Conservation (phyloP, 208 protist genomes). For the Crithidia expoeki region DNA sequence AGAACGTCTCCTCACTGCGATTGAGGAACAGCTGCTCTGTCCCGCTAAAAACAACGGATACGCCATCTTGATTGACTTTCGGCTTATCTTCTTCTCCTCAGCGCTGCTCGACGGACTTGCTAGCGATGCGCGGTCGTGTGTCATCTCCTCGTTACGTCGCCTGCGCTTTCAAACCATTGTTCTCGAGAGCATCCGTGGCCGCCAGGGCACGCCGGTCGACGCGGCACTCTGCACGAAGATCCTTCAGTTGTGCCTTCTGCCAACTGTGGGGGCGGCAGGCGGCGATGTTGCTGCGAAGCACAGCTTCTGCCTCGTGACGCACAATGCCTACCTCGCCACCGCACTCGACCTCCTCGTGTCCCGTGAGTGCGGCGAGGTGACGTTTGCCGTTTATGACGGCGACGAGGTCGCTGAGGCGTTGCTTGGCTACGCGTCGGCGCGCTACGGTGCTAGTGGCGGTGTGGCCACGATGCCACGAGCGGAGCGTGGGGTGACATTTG, state of each 20-base stretch:
- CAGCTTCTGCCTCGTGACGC: constrained; percentile 45
- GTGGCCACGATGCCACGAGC: constrained; percentile 47
- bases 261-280: constrained; percentile 12
- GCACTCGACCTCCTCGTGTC: constrained; percentile 53
- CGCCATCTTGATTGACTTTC: constrained; percentile 35
- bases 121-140: constrained; percentile 39
- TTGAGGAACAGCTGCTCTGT: constrained; percentile 54
- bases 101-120: constrained; percentile 51
- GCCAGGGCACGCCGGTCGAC: constrained; percentile 69
- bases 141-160: constrained; percentile 63
- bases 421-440: constrained; percentile 39
- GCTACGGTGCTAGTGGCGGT: constrained; percentile 36
- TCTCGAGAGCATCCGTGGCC: constrained; percentile 59
- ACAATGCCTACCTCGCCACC: constrained; percentile 68
- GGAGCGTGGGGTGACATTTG: constrained; percentile 47
- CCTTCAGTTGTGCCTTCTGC: constrained; percentile 48
- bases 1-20: constrained; percentile 42
- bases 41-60: constrained; percentile 1
- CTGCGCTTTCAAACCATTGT: constrained; percentile 70
- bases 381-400: constrained; percentile 62
- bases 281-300: background rate
- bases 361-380: constrained; percentile 47
- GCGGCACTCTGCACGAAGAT: constrained; percentile 75
- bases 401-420: constrained; percentile 76
- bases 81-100: constrained; percentile 75